Base-by-base conservation (phyloP, 306 rosid genomes). In the Lotus japonicus region DNA sequence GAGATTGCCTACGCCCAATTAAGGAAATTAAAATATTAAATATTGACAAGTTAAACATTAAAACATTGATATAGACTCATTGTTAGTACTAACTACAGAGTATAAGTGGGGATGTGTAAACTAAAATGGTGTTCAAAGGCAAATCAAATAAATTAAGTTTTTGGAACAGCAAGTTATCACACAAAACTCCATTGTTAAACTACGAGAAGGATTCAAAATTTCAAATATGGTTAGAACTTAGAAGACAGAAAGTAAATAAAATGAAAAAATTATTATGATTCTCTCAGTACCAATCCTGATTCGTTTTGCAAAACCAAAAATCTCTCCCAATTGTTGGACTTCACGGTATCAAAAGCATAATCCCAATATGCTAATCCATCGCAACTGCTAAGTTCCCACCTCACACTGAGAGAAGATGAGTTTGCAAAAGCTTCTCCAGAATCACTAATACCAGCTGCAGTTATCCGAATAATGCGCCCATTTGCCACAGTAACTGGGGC, bases 401-500 rank as follows among this genome's bases (percentile, higher is more conserved):
- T 81, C 90, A 92, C 82, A 81, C 56, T 70, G 63, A 90, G 88
- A 54, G 96, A 90, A 79, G 98, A 92, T 75, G 97, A 88, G 70
- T 92, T 92, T 63, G 94, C 94, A 85, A 86, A 92, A 66, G 87
- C 81, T 81, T 90, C 91, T 51, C 94, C 91, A 17, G 69, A 80
- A 54, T 78, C 81, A 75, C 81, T 80, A 41, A 92, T 67, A 49
- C 97, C 96, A 82, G 85, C 94, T 26, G 90, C 94, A 70, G 97
- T 83, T 70, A 88, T 41, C 44, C 98, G 81, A 76, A 90, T 71
- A 9, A 88, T 70, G 62, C 86, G 97, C 63, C 89, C 89, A 86
- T 92, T 92, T 58, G 96, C 88, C 83, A 92, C 97, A 58, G 91
- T 88, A 69, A 85, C 77, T 23, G 97, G 94, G 42, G 84, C 33